Evolutionary conservation across 2,329 filamentous ascomycete species (phyloP).

Genomic region (Aureobasidium sp.): DNA sequence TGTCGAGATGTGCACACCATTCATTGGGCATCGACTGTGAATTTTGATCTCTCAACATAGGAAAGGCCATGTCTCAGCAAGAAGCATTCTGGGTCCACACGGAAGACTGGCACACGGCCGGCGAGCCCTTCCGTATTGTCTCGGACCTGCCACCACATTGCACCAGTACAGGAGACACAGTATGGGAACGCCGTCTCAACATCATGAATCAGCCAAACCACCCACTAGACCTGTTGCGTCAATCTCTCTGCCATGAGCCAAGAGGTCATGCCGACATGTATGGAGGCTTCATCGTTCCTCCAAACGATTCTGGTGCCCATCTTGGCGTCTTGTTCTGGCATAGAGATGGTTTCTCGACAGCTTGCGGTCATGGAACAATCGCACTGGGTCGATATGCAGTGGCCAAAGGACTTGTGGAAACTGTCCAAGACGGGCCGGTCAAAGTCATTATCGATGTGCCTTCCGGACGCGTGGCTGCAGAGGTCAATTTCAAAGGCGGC

Average conservation of each 20-base stretch:
- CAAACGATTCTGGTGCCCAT: conserved; percentile 38
- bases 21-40: neutral
- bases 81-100: conserved; percentile 7
- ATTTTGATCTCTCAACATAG: neutral
- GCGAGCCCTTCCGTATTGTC: conserved; percentile 42
- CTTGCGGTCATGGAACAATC: conserved; percentile 46
- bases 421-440: neutral
- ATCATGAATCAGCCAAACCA: conserved; percentile 18
- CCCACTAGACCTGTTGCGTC: conserved; percentile 25
- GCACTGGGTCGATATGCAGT: conserved; percentile 38
- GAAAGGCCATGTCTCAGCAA: neutral
- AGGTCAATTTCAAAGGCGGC: neutral
- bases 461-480: conserved; percentile 12
- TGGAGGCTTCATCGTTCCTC: conserved; percentile 35
- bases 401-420: conserved; percentile 7
- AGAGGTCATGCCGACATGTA: conserved; percentile 45
- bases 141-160: conserved; percentile 23
- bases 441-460: conserved; percentile 13
- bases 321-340: conserved; percentile 41
- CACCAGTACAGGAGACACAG: conserved; percentile 32
- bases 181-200: conserved; percentile 31
- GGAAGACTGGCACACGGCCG: conserved; percentile 34
- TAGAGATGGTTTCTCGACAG: conserved; percentile 41
- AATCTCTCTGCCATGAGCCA: conserved; percentile 37
- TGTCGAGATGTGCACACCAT: neutral